A percentile compares a stretch with the other conserved stretches of the same genome.
These are phyloP conservation scores for Piromyces finnis DNA, from an alignment of 192 early-diverging fungal genomes.

Conservation along the genomic window DNA sequence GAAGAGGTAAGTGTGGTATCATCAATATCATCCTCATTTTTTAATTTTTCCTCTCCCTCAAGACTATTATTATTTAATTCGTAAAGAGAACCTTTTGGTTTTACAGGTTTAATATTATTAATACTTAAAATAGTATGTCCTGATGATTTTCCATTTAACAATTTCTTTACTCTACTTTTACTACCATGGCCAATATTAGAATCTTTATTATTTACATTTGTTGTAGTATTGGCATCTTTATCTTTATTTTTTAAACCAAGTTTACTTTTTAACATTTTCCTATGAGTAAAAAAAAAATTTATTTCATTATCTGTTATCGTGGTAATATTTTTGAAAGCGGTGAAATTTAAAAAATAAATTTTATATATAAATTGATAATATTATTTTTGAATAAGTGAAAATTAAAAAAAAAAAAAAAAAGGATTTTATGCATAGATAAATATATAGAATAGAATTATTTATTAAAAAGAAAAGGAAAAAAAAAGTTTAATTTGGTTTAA, in stretches of 20 bases:
- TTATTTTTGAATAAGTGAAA: too few species aligned
- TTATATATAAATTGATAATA: too few species aligned
- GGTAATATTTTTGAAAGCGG: too few species aligned
- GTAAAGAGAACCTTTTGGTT: not conserved
- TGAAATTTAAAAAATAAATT: too few species aligned
- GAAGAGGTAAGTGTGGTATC: not conserved
- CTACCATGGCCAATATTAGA: not conserved
- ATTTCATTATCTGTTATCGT: not conserved
- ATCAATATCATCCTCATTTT: not conserved
- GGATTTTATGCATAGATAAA: too few species aligned
- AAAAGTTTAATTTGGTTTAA: too few species aligned
- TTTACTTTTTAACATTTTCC: not conserved
- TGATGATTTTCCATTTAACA: not conserved
- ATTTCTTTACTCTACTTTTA: not conserved
- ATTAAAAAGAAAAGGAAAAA: too few species aligned
- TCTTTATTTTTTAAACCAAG: not conserved
- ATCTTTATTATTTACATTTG: not conserved
- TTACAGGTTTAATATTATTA: not conserved
- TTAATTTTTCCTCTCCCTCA: not conserved
- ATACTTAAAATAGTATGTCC: not conserved
- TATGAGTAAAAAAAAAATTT: not conserved
- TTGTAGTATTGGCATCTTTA: not conserved
- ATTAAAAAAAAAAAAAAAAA: too few species aligned
- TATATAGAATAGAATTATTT: too few species aligned
- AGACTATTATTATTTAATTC: not conserved